Conservation (phyloP, 331 rosid genomes). For the Ulmus americana region DNA sequence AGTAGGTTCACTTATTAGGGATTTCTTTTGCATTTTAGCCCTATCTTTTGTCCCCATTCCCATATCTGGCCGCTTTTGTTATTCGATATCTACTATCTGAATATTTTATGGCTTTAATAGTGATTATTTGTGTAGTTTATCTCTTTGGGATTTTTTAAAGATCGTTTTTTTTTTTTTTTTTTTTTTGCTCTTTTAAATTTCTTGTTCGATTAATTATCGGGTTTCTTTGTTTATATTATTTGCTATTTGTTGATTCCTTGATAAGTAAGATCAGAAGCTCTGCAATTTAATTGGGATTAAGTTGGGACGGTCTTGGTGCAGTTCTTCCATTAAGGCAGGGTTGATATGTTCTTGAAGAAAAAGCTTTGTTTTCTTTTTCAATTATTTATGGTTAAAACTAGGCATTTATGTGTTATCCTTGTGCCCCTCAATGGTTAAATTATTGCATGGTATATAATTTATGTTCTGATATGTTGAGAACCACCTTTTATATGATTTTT, state of each 20-base stretch:
- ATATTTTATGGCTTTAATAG: too few relatives aligned
- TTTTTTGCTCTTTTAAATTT: too few relatives aligned
- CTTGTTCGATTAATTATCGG: not conserved
- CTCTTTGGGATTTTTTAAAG: not conserved
- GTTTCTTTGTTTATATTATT: not conserved
- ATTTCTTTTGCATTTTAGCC: conserved; percentile 13
- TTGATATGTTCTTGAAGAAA: not conserved
- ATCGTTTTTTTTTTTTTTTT: not conserved
- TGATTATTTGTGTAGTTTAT: too few relatives aligned
- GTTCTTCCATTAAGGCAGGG: conserved; percentile 19
- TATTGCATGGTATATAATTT: too few relatives aligned
- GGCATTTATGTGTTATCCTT: not conserved
- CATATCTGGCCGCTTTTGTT: conserved; percentile 4
- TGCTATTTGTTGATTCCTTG: too few relatives aligned
- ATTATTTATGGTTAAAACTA: not conserved
- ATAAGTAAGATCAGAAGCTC: too few relatives aligned
- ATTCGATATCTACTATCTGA: conserved; percentile 15
- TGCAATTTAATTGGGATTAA: too few relatives aligned
- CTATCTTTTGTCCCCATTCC: conserved; percentile 4
- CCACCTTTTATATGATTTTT: too few relatives aligned
- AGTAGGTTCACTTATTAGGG: conserved; percentile 29
- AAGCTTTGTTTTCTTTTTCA: not conserved
- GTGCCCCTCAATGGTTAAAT: not conserved
- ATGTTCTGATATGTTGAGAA: too few relatives aligned
- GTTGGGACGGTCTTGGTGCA: too few relatives aligned